Percentiles rank a stretch among this genome's conserved stretches.
Evolutionary conservation across 2,329 filamentous ascomycete genomes (phyloP).

Genomic region (Elsinoe perseae): DNA sequence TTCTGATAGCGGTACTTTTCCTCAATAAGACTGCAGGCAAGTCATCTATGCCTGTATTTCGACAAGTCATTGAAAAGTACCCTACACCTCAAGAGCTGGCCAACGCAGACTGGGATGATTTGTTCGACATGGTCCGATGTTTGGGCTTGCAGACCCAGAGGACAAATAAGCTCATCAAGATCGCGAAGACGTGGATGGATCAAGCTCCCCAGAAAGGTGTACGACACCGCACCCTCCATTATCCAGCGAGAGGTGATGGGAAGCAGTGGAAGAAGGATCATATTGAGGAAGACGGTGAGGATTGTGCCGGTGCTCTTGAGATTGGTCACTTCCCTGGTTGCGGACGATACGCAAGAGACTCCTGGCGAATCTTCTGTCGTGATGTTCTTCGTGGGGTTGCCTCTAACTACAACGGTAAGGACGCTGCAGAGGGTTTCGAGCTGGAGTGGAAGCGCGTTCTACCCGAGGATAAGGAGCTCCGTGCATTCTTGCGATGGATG

Average conservation of each 20-base stretch:
- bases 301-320: slow-evolving; percentile 60
- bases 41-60: slow-evolving; percentile 68
- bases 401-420: slow-evolving; percentile 57
- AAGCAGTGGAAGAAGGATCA: slow-evolving; percentile 42
- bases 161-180: slow-evolving; percentile 58
- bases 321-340: slow-evolving; percentile 73
- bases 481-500: slow-evolving; percentile 81
- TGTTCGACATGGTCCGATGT: slow-evolving; percentile 57
- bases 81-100: slow-evolving; percentile 59
- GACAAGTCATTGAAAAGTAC: slow-evolving; percentile 58
- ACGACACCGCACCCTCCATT: slow-evolving; percentile 51
- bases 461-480: slow-evolving; percentile 79
- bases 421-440: slow-evolving; percentile 48
- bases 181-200: slow-evolving; percentile 62
- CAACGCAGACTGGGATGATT: slow-evolving; percentile 46
- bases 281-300: slow-evolving; percentile 39
- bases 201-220: slow-evolving; percentile 53
- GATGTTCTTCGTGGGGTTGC: slow-evolving; percentile 64
- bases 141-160: slow-evolving; percentile 65
- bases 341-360: slow-evolving; percentile 76
- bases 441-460: slow-evolving; percentile 87
- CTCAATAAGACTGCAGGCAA: slow-evolving; percentile 72
- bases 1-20: slow-evolving; percentile 76
- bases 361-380: slow-evolving; percentile 88
- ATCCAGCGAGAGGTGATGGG: slow-evolving; percentile 45